phyloP scores from a whole-genome alignment of 2,329 filamentous ascomycete genomes.

The Cytospora piceicola region DNA sequence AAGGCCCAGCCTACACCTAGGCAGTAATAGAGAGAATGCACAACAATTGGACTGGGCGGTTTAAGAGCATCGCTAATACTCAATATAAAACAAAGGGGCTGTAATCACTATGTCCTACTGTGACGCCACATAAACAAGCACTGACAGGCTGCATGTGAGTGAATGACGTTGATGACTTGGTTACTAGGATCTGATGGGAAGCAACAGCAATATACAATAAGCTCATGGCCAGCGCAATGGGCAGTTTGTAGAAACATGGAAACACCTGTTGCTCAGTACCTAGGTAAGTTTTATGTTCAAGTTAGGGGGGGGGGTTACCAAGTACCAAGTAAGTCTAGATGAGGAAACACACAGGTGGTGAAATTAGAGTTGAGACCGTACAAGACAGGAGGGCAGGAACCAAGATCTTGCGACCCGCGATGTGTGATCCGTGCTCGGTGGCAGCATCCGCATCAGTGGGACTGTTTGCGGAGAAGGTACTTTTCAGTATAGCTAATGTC shows the following conservation, averaged over 20 bases:
- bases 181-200: background rate
- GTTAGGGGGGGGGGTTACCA: too few species aligned
- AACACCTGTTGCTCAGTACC: background rate
- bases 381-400: background rate
- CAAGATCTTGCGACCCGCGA: background rate
- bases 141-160: background rate
- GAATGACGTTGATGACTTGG: background rate
- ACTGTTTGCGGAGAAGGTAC: background rate
- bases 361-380: background rate
- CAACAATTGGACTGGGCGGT: too few species aligned
- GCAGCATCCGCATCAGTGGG: conserved; percentile 1
- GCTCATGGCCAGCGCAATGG: background rate
- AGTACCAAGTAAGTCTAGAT: background rate
- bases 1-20: too few species aligned
- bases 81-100: too few species aligned
- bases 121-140: too few species aligned
- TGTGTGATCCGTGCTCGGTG: background rate
- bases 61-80: too few species aligned
- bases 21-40: too few species aligned
- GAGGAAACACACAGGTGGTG: background rate
- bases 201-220: background rate
- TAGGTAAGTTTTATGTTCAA: background rate
- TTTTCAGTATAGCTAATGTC: background rate
- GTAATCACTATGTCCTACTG: too few species aligned
- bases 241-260: background rate